These are phyloP conservation scores for Ophiostoma sp. DNA, from an alignment of 2,329 filamentous ascomycete species.

Conservation along the genomic window DNA sequence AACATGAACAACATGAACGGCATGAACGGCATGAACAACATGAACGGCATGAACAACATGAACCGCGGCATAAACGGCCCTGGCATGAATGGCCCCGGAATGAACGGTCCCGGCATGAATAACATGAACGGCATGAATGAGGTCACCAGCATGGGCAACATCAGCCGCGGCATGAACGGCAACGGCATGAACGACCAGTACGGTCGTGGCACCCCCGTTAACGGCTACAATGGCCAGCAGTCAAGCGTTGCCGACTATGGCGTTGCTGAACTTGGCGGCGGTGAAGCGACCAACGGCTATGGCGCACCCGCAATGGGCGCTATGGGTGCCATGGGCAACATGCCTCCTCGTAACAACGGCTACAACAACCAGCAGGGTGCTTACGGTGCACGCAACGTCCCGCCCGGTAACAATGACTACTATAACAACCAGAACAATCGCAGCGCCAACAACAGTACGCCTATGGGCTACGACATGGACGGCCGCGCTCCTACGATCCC, in stretches of 20 bases:
- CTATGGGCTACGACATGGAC: conserved; percentile 19
- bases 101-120: not conserved
- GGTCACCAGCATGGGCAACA: conserved; percentile 25
- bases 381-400: conserved; percentile 18
- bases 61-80: not conserved
- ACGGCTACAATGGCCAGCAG: conserved; percentile 23
- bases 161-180: conserved; percentile 28
- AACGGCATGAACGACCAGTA: conserved; percentile 23
- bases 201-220: not conserved
- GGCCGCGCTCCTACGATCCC: conserved; percentile 15
- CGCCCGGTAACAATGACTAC: conserved; percentile 12
- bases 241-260: conserved; percentile 34
- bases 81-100: not conserved
- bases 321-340: conserved; percentile 31
- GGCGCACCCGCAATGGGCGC: conserved; percentile 26
- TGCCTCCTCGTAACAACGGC: conserved; percentile 25
- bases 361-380: conserved; percentile 24
- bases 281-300: conserved; percentile 27
- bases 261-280: conserved; percentile 27
- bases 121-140: conserved; percentile 11
- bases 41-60: conserved; percentile 15
- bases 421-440: conserved; percentile 23
- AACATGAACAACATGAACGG: conserved; percentile 28
- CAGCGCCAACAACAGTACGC: conserved; percentile 18
- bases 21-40: conserved; percentile 17